Evolutionary conservation across 768 basidiomycete species (phyloP).

Genomic region (Boletales sp.): DNA sequence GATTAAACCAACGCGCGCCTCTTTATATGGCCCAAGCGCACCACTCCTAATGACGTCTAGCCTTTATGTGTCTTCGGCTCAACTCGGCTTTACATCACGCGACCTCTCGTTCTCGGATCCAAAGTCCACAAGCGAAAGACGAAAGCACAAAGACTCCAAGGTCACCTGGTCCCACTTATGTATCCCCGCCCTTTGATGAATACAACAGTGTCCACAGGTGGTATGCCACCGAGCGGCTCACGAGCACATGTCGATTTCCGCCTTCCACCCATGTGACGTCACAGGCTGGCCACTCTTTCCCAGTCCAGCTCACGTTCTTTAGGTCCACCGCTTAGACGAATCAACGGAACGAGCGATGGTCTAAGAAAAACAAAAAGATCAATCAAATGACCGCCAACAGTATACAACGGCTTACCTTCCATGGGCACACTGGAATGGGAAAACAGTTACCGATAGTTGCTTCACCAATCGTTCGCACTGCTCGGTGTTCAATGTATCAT

Average conservation of each 20-base stretch:
- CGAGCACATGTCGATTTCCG: no score
- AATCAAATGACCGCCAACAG: neutral
- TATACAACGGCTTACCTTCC: conserved; percentile 54
- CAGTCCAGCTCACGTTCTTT: conserved; percentile 19
- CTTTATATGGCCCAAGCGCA: conserved; percentile 22
- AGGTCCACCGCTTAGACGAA: conserved; percentile 22
- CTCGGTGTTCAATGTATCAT: conserved; percentile 62
- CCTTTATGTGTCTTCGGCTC: conserved; percentile 3
- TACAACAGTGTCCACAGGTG: no score
- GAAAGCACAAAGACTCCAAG: neutral
- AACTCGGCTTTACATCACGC: conserved; percentile 26
- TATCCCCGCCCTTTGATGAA: no score
- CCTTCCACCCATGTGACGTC: conserved; percentile 4
- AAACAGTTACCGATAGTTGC: conserved; percentile 65
- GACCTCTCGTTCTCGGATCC: conserved; percentile 13
- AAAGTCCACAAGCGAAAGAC: neutral
- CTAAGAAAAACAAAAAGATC: conserved; percentile 23
- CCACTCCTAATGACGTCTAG: conserved; percentile 23
- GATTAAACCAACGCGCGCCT: conserved; percentile 7
- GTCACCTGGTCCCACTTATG: neutral
- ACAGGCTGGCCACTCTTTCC: conserved; percentile 20
- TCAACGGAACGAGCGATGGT: conserved; percentile 55
- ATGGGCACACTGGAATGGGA: conserved; percentile 97
- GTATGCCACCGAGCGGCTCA: no score
- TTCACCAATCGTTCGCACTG: conserved; percentile 71